Percentiles rank a stretch among this genome's conserved stretches.
These are phyloP conservation scores for Rubia tinctorum DNA, from an alignment of 305 asterid species.

Conservation along the genomic window DNA sequence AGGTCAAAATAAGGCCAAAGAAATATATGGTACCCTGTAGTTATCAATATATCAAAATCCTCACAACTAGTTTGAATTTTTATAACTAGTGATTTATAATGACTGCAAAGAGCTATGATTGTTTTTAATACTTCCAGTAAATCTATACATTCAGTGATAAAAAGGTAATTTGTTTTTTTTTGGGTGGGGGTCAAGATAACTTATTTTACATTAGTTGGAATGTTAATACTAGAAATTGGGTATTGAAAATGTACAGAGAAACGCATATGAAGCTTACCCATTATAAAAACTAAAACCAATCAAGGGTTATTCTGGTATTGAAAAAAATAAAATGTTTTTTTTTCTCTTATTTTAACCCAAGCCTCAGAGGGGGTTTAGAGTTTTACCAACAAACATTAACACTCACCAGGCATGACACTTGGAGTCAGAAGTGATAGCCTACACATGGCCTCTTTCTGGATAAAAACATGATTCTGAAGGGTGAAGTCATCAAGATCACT, in stretches of 20 bases:
- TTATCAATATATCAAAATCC: too few species aligned
- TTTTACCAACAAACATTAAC: background rate
- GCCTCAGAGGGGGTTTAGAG: too few species aligned
- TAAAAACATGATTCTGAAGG: slow-evolving; percentile 49
- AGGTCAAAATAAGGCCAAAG: background rate
- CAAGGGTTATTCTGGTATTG: background rate
- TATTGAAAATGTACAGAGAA: background rate
- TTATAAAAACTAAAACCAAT: background rate
- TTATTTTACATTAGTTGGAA: background rate
- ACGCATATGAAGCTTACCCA: background rate
- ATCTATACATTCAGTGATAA: background rate
- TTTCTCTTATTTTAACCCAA: too few species aligned
- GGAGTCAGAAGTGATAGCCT: slow-evolving; percentile 56
- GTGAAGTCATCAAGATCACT: slow-evolving; percentile 46
- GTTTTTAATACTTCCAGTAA: background rate
- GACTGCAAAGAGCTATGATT: background rate
- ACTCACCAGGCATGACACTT: slow-evolving; percentile 57
- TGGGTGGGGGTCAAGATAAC: background rate
- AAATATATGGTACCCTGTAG: background rate
- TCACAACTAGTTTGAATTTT: background rate
- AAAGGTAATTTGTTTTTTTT: too few species aligned
- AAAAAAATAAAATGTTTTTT: too few species aligned
- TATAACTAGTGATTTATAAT: background rate
- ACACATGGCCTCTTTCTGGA: slow-evolving; percentile 44
- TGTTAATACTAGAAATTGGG: background rate